Conservation (phyloP, 75 land plant genomes). For the Sequoia sempervirens region DNA sequence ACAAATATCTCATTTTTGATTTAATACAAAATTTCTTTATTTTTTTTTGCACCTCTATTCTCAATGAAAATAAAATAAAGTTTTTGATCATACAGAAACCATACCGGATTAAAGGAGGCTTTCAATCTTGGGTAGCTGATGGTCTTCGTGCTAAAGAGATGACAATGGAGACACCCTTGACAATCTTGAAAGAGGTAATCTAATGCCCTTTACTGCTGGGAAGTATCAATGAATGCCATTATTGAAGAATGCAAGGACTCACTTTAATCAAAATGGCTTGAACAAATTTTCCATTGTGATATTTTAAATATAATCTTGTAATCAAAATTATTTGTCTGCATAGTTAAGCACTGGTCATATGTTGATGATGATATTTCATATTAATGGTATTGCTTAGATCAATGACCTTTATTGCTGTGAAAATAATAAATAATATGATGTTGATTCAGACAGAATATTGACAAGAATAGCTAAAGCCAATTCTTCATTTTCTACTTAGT, state of each 20-base stretch:
- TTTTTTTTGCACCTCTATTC: neutral
- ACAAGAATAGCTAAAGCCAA: neutral
- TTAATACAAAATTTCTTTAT: neutral
- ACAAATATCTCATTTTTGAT: neutral
- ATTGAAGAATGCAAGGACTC: neutral
- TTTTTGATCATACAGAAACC: slow-evolving; percentile 37
- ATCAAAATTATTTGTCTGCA: neutral
- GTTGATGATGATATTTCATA: neutral
- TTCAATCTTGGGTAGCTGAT: slow-evolving; percentile 58
- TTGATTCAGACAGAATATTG: neutral
- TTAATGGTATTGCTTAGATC: neutral
- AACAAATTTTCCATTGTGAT: neutral
- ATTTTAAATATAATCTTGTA: neutral
- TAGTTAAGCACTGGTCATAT: neutral
- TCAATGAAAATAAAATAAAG: neutral
- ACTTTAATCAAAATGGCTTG: neutral
- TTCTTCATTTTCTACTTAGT: neutral
- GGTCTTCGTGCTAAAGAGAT: slow-evolving; percentile 73
- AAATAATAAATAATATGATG: neutral
- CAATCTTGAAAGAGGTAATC: slow-evolving; percentile 81
- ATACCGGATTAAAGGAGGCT: slow-evolving; percentile 82
- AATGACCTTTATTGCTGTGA: neutral
- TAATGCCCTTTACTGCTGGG: neutral
- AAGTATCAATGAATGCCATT: neutral
- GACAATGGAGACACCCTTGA: slow-evolving; percentile 68